phyloP scores from a whole-genome alignment of 1,284 basidiomycete genomes.

The Pseudozyma thailandica region DNA sequence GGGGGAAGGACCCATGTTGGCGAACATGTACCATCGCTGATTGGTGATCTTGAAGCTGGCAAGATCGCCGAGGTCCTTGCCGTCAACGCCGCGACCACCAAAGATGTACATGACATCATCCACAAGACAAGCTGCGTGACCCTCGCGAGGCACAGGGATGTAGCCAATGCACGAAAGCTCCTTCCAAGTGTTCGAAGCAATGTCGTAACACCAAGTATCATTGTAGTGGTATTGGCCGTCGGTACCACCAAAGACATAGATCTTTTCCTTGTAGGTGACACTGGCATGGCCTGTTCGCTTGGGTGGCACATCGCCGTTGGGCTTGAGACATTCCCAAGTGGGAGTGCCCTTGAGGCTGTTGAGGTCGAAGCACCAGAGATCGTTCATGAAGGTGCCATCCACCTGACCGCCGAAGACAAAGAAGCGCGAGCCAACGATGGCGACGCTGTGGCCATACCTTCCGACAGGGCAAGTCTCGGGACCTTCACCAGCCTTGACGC shows the following conservation, averaged over 20 bases:
- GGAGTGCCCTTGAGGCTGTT: constrained; percentile 67
- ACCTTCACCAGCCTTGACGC: constrained; percentile 71
- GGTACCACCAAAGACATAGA: constrained; percentile 93
- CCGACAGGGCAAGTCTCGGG: constrained; percentile 77
- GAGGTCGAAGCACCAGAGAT: constrained; percentile 96
- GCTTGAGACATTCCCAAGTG: constrained; percentile 79
- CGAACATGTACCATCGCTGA: constrained; percentile 95
- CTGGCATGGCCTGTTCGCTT: constrained; percentile 92
- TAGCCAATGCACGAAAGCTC: constrained; percentile 97
- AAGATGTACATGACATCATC: constrained; percentile 99
- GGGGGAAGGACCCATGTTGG: constrained; percentile 97
- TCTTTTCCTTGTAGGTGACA: constrained; percentile 83
- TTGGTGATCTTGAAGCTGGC: constrained; percentile 92
- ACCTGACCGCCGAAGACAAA: constrained; percentile 97
- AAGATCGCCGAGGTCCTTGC: constrained; percentile 92
- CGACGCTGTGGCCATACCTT: constrained; percentile 93
- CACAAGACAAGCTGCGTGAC: constrained; percentile 94
- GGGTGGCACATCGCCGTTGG: constrained; percentile 77
- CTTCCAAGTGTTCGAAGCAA: constrained; percentile 83
- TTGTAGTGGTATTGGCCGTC: constrained; percentile 99
- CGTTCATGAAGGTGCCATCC: constrained; percentile 84
- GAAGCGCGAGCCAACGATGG: constrained; percentile 90
- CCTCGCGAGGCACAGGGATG: constrained; percentile 94
- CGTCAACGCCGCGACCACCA: constrained; percentile 95
- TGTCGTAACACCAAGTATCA: constrained; percentile 96